Percentiles rank a stretch among this genome's conserved stretches.
These are phyloP conservation scores for Senecio squalidus DNA, from an alignment of 140 eudicot genomes.

Conservation along the genomic window DNA sequence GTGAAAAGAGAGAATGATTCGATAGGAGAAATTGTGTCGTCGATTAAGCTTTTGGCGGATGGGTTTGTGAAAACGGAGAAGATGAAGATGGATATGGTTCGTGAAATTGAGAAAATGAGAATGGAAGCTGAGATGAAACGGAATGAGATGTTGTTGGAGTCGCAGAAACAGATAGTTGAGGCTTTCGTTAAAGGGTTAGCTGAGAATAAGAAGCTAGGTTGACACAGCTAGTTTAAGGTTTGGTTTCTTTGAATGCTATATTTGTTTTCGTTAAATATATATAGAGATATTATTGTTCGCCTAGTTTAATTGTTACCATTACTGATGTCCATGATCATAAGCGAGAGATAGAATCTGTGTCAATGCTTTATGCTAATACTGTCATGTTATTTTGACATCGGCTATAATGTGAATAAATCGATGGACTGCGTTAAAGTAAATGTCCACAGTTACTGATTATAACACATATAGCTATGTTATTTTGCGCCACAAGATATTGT, in stretches of 20 bases:
- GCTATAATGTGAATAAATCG: slow-evolving; percentile 7
- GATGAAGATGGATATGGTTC: slow-evolving; percentile 91
- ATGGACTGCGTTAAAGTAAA: not conserved
- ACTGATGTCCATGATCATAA: slow-evolving; percentile 11
- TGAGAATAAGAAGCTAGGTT: slow-evolving; percentile 35
- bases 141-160: slow-evolving; percentile 60
- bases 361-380: slow-evolving; percentile 6
- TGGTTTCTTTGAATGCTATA: slow-evolving; percentile 18
- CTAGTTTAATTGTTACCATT: slow-evolving; percentile 3
- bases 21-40: slow-evolving; percentile 51
- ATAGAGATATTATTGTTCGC: slow-evolving; percentile 6
- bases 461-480: too few relatives aligned
- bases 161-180: slow-evolving; percentile 72
- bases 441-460: not conserved
- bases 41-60: slow-evolving; percentile 68
- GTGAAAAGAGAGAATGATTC: slow-evolving; percentile 35
- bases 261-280: not conserved
- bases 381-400: not conserved
- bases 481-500: too few relatives aligned
- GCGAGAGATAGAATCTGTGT: slow-evolving; percentile 1
- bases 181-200: slow-evolving; percentile 52
- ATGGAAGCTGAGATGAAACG: slow-evolving; percentile 87
- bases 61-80: slow-evolving; percentile 85
- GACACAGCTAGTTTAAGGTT: slow-evolving; percentile 9
- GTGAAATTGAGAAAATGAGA: slow-evolving; percentile 69